phyloP scores from a whole-genome alignment of 2,329 filamentous ascomycete species.

The Cryphonectria nitschkei region DNA sequence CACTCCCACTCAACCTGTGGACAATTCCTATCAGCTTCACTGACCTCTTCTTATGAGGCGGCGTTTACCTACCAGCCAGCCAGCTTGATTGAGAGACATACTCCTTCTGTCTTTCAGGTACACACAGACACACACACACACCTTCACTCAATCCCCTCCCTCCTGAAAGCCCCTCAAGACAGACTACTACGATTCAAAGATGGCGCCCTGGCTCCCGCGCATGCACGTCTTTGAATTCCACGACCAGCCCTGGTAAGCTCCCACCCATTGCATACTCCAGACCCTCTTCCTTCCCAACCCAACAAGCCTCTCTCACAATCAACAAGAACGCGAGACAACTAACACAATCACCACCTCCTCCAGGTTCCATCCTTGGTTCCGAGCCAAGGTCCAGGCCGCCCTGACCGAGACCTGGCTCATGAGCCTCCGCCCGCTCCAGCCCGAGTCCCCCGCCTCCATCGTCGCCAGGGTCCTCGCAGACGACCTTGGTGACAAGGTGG shows the following conservation, averaged over 20 bases:
- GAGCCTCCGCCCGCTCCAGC: constrained; percentile 60
- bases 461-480: constrained; percentile 61
- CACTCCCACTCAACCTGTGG: no score
- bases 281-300: background rate
- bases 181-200: constrained; percentile 32
- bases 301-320: background rate
- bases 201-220: constrained; percentile 57
- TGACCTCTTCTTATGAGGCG: no score
- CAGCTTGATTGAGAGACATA: background rate
- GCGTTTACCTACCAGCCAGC: no score
- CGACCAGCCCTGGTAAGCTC: constrained; percentile 65
- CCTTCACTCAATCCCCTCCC: no score
- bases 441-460: constrained; percentile 58
- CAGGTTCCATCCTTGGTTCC: constrained; percentile 70
- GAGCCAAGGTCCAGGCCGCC: constrained; percentile 66
- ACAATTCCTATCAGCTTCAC: no score
- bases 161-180: background rate
- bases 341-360: constrained; percentile 1
- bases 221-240: constrained; percentile 70
- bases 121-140: no score
- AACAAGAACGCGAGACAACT: constrained; percentile 15
- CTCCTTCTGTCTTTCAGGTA: background rate
- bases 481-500: constrained; percentile 51
- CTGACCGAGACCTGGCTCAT: constrained; percentile 67
- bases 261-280: background rate